A percentile compares a stretch with the other conserved stretches of the same genome.
Evolutionary conservation across 331 rosid species (phyloP).

Genomic region (Malus hybrid): DNA sequence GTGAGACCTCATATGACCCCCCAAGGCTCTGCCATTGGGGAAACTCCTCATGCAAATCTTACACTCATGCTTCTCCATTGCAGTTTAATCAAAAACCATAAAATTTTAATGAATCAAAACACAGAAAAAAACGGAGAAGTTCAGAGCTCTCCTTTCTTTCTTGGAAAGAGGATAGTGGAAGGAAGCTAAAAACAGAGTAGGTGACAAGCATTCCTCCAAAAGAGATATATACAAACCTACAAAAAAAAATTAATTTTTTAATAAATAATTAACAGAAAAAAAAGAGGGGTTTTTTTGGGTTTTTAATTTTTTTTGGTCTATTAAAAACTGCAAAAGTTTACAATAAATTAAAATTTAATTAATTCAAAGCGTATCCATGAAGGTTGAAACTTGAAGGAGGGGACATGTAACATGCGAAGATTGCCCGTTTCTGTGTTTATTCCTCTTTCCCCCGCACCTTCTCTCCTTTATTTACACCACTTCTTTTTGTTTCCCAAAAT

Average conservation of each 20-base stretch:
- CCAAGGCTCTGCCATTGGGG: constrained; percentile 86
- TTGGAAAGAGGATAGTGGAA: constrained; percentile 25
- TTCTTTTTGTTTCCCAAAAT: constrained; percentile 9
- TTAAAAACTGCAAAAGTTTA: constrained; percentile 19
- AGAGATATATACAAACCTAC: constrained; percentile 33
- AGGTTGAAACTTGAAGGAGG: constrained; percentile 24
- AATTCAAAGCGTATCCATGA: constrained; percentile 39
- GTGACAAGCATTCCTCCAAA: constrained; percentile 68
- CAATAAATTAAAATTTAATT: constrained; percentile 7
- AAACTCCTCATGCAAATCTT: constrained; percentile 66
- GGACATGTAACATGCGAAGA: constrained; percentile 50
- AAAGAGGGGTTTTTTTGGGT: neutral
- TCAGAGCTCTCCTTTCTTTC: neutral
- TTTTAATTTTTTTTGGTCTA: neutral
- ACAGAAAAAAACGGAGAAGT: constrained; percentile 9
- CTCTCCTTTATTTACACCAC: constrained; percentile 2
- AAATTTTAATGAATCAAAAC: neutral
- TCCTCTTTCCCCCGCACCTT: constrained; percentile 11
- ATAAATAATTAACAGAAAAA: neutral
- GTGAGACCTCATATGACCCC: constrained; percentile 96
- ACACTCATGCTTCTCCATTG: constrained; percentile 82
- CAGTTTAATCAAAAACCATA: neutral
- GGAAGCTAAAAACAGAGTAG: constrained; percentile 46
- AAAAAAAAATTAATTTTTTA: too few relatives aligned
- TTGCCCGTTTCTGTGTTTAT: constrained; percentile 61